Conservation (phyloP, 1,139 yeast species). For the Debaryomyces sp. region DNA sequence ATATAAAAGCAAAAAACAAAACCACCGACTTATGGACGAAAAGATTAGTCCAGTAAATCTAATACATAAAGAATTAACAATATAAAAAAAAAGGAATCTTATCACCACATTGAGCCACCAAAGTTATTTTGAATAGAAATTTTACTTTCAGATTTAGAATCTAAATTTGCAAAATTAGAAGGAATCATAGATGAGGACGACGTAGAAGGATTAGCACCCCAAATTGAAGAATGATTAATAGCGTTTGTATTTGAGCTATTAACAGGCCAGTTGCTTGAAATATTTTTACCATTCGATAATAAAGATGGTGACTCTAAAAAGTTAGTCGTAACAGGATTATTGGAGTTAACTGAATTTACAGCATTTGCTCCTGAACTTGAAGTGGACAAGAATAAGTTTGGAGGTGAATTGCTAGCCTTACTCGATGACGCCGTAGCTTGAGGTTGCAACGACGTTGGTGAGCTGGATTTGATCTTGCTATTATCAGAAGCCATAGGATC, state of each 20-base stretch:
- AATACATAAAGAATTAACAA: neutral
- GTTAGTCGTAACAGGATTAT: conserved; percentile 14
- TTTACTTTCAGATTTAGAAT: conserved; percentile 4
- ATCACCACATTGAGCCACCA: conserved; percentile 4
- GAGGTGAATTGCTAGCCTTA: conserved; percentile 25
- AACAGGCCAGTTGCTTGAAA: conserved; percentile 10
- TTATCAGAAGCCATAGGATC: conserved; percentile 18
- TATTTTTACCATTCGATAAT: conserved; percentile 12
- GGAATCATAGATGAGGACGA: neutral
- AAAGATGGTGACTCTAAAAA: conserved; percentile 23
- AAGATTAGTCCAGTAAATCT: neutral
- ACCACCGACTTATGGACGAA: neutral
- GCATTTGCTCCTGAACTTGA: conserved; percentile 14
- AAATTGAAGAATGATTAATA: conserved; percentile 15
- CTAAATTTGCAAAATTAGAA: neutral
- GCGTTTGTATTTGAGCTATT: conserved; percentile 10
- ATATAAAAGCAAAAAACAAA: neutral
- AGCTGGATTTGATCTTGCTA: conserved; percentile 9
- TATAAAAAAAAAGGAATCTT: neutral
- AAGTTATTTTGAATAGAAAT: conserved; percentile 6
- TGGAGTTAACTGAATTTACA: conserved; percentile 9
- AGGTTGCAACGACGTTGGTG: conserved; percentile 23
- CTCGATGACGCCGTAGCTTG: conserved; percentile 8
- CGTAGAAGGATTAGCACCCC: conserved; percentile 15
- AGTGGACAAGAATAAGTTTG: conserved; percentile 26